These are phyloP conservation scores for Paracoccidioides brasiliensis DNA, from an alignment of 2,329 filamentous ascomycete genomes.

Conservation along the genomic window DNA sequence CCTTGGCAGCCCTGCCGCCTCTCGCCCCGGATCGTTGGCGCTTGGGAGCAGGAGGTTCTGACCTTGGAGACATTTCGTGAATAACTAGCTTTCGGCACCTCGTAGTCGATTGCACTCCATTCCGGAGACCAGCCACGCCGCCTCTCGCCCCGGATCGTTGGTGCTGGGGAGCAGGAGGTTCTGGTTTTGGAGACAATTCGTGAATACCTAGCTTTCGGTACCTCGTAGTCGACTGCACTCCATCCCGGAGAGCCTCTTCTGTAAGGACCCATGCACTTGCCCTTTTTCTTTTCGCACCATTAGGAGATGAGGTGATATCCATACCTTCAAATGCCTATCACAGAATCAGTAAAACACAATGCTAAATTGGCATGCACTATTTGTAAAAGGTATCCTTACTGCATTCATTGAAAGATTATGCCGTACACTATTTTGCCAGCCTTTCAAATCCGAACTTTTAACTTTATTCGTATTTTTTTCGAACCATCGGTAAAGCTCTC, in stretches of 20 bases:
- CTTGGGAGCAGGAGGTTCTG: conserved; percentile 27
- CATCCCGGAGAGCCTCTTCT: conserved; percentile 52
- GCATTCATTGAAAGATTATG: conserved; percentile 95
- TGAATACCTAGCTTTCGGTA: conserved; percentile 45
- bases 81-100: conserved; percentile 48
- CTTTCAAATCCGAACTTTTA: conserved; percentile 46
- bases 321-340: conserved; percentile 25
- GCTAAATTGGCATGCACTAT: conserved; percentile 4
- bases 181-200: conserved; percentile 27
- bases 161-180: conserved; percentile 27
- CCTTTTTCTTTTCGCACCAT: conserved; percentile 45
- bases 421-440: conserved; percentile 92
- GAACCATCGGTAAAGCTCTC: conserved; percentile 89
- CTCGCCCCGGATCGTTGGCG: conserved; percentile 31
- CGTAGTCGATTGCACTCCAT: conserved; percentile 77
- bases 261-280: conserved; percentile 72
- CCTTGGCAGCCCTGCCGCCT: conserved; percentile 27
- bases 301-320: conserved; percentile 15
- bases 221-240: conserved; percentile 75
- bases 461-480: conserved; percentile 65
- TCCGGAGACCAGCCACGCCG: conserved; percentile 34
- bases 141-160: conserved; percentile 31
- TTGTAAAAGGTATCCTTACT: conserved; percentile 41
- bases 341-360: conserved; percentile 5
- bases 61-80: conserved; percentile 26